Base-by-base conservation (phyloP, 208 protist genomes). In the Leishmania martiniquensis region DNA sequence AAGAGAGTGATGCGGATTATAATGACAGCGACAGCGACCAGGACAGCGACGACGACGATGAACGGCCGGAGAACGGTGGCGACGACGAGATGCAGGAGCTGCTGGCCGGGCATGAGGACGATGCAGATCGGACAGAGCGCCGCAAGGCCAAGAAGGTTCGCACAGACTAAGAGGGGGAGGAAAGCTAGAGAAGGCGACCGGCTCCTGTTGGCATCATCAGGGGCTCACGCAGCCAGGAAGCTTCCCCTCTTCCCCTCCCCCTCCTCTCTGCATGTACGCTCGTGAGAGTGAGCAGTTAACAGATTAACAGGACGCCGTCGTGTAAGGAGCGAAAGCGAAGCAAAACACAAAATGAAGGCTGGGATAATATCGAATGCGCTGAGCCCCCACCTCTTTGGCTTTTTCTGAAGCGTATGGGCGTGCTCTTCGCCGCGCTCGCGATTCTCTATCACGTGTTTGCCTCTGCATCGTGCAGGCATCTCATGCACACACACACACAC, bases 1-100 rank as follows among this genome's bases (percentile, higher is more conserved):
- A 91, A 20, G 80, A 86, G 13, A 86, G 91, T 32, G 89, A 90
- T n/a, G 83, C 85, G 0, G 81, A 80, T 0, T 47, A 55, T 12
- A 75, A 74, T 0, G 76, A 77, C 25, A 78, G 60, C 22, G 81
- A 89, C 32, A n/a, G n/a, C n/a, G n/a, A n/a, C n/a, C n/a, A n/a
- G n/a, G n/a, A n/a, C n/a, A n/a, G n/a, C n/a, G n/a, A 55, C n/a
- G 45, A 29, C 13, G 70, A 71, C 7, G 85, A 88, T 22, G 78
- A 77, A 15, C 70, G 71, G 4, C 71, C 81, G 32, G 81, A 94
- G 76, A 87, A 88, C 65, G 74, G 88, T 83, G 86, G 79, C 5
- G 85, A 93, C 1, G 88, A 93, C 66, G 89, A 62, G 47, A 32
- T 93, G 88, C 69, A 81, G 47, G 85, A 92, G 54, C 82, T 94